These are phyloP conservation scores for Cercospora sp. DNA, from an alignment of 2,329 filamentous ascomycete species.

Conservation along the genomic window DNA sequence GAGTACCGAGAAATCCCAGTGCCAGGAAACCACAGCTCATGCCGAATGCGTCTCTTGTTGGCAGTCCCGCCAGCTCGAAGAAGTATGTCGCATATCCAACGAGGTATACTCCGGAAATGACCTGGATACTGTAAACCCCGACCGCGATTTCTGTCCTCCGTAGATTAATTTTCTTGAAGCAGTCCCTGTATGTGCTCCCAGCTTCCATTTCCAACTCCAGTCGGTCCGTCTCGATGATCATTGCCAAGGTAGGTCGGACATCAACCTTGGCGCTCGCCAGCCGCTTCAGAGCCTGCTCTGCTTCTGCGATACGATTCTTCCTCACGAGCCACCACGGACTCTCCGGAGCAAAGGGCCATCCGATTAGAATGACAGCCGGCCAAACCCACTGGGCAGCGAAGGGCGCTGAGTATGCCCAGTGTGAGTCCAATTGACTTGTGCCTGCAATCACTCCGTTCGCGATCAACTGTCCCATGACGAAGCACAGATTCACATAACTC, in stretches of 20 bases:
- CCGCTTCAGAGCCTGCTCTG: conserved; percentile 38
- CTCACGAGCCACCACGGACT: conserved; percentile 44
- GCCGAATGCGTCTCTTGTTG: conserved; percentile 42
- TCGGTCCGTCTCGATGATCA: conserved; percentile 43
- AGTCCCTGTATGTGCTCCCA: conserved; percentile 42
- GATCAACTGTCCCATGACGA: conserved; percentile 62
- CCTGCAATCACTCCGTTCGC: conserved; percentile 45
- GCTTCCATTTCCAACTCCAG: conserved; percentile 44
- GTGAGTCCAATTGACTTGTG: conserved; percentile 33
- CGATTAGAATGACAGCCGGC: conserved; percentile 42
- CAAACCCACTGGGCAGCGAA: conserved; percentile 51
- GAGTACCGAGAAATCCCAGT: conserved; percentile 46
- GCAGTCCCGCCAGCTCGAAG: conserved; percentile 48
- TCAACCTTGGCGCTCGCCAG: conserved; percentile 44
- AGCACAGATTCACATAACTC: conserved; percentile 62
- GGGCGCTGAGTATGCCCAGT: conserved; percentile 49
- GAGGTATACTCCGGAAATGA: conserved; percentile 46
- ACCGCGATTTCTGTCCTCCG: conserved; percentile 48
- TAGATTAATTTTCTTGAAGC: conserved; percentile 46
- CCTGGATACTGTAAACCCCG: conserved; percentile 47
- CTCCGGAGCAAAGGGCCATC: conserved; percentile 42
- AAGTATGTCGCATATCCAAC: conserved; percentile 52
- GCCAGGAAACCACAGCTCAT: conserved; percentile 47
- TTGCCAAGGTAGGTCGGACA: conserved; percentile 42
- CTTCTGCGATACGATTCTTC: conserved; percentile 39